Percentiles rank a stretch among this genome's conserved stretches.
These are phyloP conservation scores for Vaccinium corymbosum DNA, from an alignment of 148 eudicot genomes.

Conservation along the genomic window DNA sequence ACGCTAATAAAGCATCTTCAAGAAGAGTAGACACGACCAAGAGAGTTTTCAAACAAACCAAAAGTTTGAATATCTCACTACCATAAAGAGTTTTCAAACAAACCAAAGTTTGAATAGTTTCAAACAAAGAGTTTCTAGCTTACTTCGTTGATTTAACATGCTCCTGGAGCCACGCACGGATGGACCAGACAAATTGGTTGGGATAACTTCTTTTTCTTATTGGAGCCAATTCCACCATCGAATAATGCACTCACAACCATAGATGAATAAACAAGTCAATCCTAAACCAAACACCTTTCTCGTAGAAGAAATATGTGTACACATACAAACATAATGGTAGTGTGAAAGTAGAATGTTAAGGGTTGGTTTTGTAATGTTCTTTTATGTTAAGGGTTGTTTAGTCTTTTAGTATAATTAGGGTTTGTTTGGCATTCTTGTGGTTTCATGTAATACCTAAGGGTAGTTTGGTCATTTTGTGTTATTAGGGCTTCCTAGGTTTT, in stretches of 20 bases:
- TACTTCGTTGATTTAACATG: slow-evolving; percentile 34
- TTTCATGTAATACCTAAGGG: no score
- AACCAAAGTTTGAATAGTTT: not conserved
- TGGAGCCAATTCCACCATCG: slow-evolving; percentile 86
- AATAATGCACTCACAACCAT: slow-evolving; percentile 71
- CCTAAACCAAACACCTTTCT: slow-evolving; percentile 9
- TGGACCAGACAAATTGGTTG: slow-evolving; percentile 29
- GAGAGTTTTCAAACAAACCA: not conserved
- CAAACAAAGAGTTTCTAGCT: slow-evolving; percentile 4
- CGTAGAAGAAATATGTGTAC: not conserved
- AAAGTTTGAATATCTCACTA: not conserved
- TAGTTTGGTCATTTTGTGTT: no score
- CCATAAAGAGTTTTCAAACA: not conserved
- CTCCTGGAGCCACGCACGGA: slow-evolving; percentile 20
- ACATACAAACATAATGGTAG: not conserved
- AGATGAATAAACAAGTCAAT: slow-evolving; percentile 17
- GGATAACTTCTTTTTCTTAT: slow-evolving; percentile 34
- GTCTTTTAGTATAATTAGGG: no score
- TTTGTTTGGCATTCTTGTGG: no score
- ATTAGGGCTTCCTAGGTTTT: no score
- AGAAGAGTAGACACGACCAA: not conserved
- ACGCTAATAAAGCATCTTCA: not conserved
- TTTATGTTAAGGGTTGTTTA: no score
- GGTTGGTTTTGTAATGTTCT: no score
- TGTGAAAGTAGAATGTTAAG: no score